A percentile compares a stretch with the other conserved stretches of the same genome.
Conservation (phyloP, 345 rosid species). For the Eucalyptus melliodora region DNA sequence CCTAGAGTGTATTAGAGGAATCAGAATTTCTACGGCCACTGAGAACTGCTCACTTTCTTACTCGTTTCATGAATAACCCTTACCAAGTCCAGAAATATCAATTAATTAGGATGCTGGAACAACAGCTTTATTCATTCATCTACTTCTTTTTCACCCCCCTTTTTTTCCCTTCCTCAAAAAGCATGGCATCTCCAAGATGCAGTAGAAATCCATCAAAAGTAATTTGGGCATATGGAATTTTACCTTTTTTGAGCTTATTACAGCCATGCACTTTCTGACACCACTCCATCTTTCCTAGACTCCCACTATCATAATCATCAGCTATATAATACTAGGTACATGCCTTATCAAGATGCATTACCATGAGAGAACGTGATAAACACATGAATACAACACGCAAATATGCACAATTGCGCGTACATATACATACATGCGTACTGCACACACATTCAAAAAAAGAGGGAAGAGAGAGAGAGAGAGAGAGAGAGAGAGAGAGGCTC, state of each 20-base stretch:
- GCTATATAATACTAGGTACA: background rate
- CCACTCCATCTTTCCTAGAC: background rate
- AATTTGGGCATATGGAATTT: background rate
- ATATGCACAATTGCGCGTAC: background rate
- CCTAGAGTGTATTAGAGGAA: background rate
- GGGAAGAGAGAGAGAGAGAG: background rate
- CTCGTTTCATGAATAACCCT: background rate
- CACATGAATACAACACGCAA: background rate
- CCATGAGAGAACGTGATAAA: background rate
- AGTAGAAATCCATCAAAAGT: background rate
- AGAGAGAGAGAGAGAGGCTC: slow-evolving; percentile 8
- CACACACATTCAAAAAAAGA: background rate
- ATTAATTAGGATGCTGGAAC: background rate
- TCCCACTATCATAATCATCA: background rate
- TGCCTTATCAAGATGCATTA: background rate
- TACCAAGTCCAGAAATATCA: background rate
- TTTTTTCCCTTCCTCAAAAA: background rate
- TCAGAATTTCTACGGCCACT: background rate
- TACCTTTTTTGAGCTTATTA: background rate
- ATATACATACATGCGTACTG: background rate
- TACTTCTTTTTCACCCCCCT: background rate
- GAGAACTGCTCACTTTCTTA: background rate
- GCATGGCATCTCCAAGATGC: background rate
- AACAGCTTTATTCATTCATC: background rate
- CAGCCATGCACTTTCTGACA: background rate